Conservation (phyloP, 1,284 basidiomycete genomes). For the Heterobasidion annosum region DNA sequence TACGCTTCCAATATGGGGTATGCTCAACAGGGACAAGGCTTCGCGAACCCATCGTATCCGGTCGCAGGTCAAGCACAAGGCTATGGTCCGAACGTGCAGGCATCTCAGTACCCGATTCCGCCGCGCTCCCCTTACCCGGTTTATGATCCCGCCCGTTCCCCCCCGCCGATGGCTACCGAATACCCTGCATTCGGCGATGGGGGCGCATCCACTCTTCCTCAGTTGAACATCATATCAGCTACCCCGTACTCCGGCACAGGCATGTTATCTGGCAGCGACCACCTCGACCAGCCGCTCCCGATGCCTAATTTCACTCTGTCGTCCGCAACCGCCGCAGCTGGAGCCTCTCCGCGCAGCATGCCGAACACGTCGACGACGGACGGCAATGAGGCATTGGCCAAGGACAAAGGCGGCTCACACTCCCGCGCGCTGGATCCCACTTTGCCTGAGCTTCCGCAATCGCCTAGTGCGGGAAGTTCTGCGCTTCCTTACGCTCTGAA, state of each 20-base stretch:
- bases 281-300: no score
- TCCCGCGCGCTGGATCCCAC: constrained; percentile 14
- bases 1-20: not conserved
- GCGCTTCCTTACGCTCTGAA: no score
- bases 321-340: no score
- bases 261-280: not conserved
- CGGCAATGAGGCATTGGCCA: no score
- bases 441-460: constrained; percentile 12
- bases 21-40: not conserved
- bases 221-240: not conserved
- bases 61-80: not conserved
- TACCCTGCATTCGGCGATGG: no score
- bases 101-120: not conserved
- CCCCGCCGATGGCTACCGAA: not conserved
- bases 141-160: not conserved
- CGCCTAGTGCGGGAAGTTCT: not conserved
- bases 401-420: constrained; percentile 6
- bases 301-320: no score
- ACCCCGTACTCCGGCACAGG: not conserved
- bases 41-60: not conserved
- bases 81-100: not conserved
- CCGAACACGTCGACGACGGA: no score
- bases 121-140: not conserved
- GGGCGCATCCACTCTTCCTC: not conserved
- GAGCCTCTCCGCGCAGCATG: no score